Percentiles rank a stretch among this genome's conserved stretches.
phyloP scores from a whole-genome alignment of 768 basidiomycete species.

The Agrocybe pediades region DNA sequence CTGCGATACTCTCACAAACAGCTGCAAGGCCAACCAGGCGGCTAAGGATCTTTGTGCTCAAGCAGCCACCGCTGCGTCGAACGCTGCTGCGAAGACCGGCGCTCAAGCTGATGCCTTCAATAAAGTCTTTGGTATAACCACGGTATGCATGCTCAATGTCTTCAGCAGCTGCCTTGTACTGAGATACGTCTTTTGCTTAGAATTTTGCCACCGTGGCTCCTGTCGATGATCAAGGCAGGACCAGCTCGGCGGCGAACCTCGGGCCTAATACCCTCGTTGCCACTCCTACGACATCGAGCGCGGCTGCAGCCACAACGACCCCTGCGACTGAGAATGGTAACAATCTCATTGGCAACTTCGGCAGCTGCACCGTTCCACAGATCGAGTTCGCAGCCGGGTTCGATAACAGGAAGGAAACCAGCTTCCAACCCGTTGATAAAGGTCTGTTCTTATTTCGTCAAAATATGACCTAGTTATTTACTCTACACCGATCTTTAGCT shows the following conservation, averaged over 20 bases:
- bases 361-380: conserved; percentile 52
- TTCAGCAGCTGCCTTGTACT: conserved; percentile 2
- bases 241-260: conserved; percentile 19
- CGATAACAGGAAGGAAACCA: conserved; percentile 54
- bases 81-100: conserved; percentile 44
- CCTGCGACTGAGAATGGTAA: conserved; percentile 21
- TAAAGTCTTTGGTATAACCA: conserved; percentile 39
- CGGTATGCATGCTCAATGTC: conserved; percentile 24
- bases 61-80: conserved; percentile 41
- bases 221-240: conserved; percentile 37
- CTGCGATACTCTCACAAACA: conserved; percentile 53
- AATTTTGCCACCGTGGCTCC: conserved; percentile 39
- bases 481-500: conserved; percentile 22
- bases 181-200: conserved; percentile 18
- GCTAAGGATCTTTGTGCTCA: conserved; percentile 50
- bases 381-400: conserved; percentile 60
- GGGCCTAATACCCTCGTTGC: conserved; percentile 18
- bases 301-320: conserved; percentile 21
- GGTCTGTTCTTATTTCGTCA: conserved; percentile 25
- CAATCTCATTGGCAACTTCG: conserved; percentile 52
- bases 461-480: not conserved
- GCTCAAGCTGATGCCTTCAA: conserved; percentile 59
- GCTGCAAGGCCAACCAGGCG: conserved; percentile 55
- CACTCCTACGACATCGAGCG: conserved; percentile 11
- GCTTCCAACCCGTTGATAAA: conserved; percentile 52